These are phyloP conservation scores for Amanita rubescens DNA, from an alignment of 768 basidiomycete species.

Conservation along the genomic window DNA sequence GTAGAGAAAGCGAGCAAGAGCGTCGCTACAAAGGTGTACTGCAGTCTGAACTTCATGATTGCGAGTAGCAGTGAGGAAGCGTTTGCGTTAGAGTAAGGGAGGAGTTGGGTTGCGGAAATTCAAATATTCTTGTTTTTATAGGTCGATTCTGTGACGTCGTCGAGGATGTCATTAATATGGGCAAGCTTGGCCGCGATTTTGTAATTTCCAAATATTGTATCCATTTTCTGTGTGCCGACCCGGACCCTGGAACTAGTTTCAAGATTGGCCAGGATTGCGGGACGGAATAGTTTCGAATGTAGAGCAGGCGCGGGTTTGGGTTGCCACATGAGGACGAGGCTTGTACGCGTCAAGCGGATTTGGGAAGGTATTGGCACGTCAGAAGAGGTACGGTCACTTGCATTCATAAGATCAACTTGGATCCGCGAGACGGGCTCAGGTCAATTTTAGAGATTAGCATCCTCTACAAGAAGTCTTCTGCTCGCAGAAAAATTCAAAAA, in stretches of 20 bases:
- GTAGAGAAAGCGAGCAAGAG: not conserved
- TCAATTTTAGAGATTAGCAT: too few relatives aligned
- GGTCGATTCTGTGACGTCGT: not conserved
- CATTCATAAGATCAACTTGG: too few relatives aligned
- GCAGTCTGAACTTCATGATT: constrained; percentile 6
- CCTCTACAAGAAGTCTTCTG: too few relatives aligned
- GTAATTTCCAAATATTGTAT: not conserved
- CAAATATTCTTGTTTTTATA: not conserved
- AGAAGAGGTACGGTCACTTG: too few relatives aligned
- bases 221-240: not conserved
- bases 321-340: too few relatives aligned
- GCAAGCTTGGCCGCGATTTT: not conserved
- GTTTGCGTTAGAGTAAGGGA: not conserved
- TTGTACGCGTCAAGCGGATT: too few relatives aligned
- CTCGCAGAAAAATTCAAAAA: too few relatives aligned
- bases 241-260: constrained; percentile 1
- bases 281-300: too few relatives aligned
- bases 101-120: not conserved
- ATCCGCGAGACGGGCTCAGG: too few relatives aligned
- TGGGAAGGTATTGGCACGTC: too few relatives aligned
- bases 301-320: too few relatives aligned
- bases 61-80: not conserved
- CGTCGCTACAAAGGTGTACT: not conserved
- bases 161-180: not conserved
- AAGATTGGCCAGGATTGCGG: too few relatives aligned